Conservation (phyloP, 2,329 filamentous ascomycete genomes). For the Pseudopyricularia cyperi region DNA sequence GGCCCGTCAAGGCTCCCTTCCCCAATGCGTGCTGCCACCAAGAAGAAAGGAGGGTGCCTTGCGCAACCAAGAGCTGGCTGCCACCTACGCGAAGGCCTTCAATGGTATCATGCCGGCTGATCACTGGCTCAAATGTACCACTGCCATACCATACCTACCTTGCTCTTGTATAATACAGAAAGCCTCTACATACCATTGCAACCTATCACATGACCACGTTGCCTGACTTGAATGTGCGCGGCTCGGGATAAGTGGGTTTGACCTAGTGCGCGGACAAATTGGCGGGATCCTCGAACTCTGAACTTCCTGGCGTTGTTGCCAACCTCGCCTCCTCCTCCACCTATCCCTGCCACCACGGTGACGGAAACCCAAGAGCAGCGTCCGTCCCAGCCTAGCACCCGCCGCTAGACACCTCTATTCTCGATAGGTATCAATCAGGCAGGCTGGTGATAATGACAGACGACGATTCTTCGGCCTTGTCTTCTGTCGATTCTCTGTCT, state of each 20-base stretch:
- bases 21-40: background rate
- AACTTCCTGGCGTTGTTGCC: background rate
- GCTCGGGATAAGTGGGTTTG: conserved; percentile 4
- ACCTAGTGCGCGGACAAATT: conserved; percentile 2
- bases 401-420: too few species aligned
- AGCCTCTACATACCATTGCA: background rate
- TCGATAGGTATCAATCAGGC: background rate
- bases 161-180: background rate
- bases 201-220: conserved; percentile 2
- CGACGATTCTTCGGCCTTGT: conserved; percentile 51
- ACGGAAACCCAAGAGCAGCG: background rate
- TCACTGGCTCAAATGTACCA: background rate
- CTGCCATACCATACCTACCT: background rate
- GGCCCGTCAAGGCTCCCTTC: background rate
- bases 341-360: background rate
- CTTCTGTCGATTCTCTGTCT: conserved; percentile 36
- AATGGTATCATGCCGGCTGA: background rate
- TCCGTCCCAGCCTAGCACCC: too few species aligned
- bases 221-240: background rate
- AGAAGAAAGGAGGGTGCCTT: background rate
- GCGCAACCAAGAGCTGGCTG: background rate
- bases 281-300: conserved; percentile 1
- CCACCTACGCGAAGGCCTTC: background rate
- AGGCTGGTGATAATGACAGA: conserved; percentile 36
- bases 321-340: conserved; percentile 3